A percentile compares a stretch with the other conserved stretches of the same genome.
Evolutionary conservation across 768 basidiomycete species (phyloP).

Genomic region (Naganishia vaughanmartiniae): DNA sequence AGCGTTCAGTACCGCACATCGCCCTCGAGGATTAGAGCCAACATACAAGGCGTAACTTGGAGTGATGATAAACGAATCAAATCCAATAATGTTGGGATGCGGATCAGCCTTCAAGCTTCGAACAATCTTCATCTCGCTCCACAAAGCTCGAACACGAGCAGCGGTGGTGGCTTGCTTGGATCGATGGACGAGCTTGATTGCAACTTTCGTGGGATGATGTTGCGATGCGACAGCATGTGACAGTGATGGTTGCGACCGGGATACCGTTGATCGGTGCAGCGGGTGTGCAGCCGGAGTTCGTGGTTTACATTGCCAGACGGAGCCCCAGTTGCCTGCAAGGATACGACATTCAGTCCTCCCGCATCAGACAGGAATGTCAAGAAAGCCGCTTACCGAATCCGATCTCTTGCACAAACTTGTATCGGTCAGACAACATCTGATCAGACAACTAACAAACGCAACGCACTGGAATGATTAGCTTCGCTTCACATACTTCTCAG

Average conservation of each 20-base stretch:
- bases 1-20: slow-evolving; percentile 22
- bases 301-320: slow-evolving; percentile 45
- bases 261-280: slow-evolving; percentile 10
- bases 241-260: slow-evolving; percentile 4
- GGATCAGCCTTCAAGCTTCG: slow-evolving; percentile 75
- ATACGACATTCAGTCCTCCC: background rate
- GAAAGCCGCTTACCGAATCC: slow-evolving; percentile 40
- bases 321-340: slow-evolving; percentile 45
- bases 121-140: slow-evolving; percentile 98
- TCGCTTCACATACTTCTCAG: background rate
- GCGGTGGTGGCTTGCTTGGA: slow-evolving; percentile 77
- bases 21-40: background rate
- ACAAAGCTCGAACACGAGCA: slow-evolving; percentile 85
- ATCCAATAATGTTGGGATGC: slow-evolving; percentile 87
- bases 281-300: slow-evolving; percentile 30
- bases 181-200: slow-evolving; percentile 90
- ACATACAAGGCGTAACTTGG: slow-evolving; percentile 85
- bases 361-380: background rate
- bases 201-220: slow-evolving; percentile 55
- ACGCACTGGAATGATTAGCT: background rate
- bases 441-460: slow-evolving; percentile 37
- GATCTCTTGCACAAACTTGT: slow-evolving; percentile 44
- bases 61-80: slow-evolving; percentile 90
- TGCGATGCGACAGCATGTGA: slow-evolving; percentile 26
- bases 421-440: slow-evolving; percentile 41